Evolutionary conservation across 805 yeast species (phyloP).

Genomic region (Cyberlindnera amylophila): DNA sequence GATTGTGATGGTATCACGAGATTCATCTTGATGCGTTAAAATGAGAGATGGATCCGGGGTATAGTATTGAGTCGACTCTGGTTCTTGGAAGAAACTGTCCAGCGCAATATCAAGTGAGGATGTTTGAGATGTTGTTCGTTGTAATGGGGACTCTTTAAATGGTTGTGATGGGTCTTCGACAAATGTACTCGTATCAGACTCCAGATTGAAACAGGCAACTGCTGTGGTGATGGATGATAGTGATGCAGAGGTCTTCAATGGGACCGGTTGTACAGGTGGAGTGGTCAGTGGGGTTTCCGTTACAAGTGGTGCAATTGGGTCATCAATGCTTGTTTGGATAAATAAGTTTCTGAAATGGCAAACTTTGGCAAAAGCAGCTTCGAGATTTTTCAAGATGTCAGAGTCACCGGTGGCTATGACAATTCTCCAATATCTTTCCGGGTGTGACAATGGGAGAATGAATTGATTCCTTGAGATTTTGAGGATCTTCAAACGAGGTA

Average conservation of each 20-base stretch:
- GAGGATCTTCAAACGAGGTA: constrained; percentile 59
- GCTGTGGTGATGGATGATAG: constrained; percentile 31
- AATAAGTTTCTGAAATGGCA: constrained; percentile 42
- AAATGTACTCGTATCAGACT: constrained; percentile 35
- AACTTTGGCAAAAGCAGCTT: constrained; percentile 26
- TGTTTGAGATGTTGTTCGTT: constrained; percentile 13
- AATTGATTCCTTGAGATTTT: constrained; percentile 46
- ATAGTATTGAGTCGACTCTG: constrained; percentile 15
- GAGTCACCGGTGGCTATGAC: constrained; percentile 27
- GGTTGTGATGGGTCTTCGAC: constrained; percentile 30
- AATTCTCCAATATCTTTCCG: constrained; percentile 71
- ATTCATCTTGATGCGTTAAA: constrained; percentile 2
- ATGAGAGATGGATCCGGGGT: constrained; percentile 16
- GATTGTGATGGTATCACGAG: constrained; percentile 7
- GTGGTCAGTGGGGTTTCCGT: background rate
- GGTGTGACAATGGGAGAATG: constrained; percentile 64
- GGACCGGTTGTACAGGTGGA: background rate
- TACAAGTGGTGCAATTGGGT: constrained; percentile 1
- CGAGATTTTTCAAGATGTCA: constrained; percentile 23
- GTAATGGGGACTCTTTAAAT: constrained; percentile 4
- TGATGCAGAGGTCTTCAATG: constrained; percentile 16
- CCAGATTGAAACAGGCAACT: constrained; percentile 33
- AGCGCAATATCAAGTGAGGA: constrained; percentile 25
- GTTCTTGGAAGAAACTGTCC: constrained; percentile 20
- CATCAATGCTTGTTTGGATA: constrained; percentile 9